Base-by-base conservation (phyloP, 176 grass and related monocot genomes). In the Musa itinerans region DNA sequence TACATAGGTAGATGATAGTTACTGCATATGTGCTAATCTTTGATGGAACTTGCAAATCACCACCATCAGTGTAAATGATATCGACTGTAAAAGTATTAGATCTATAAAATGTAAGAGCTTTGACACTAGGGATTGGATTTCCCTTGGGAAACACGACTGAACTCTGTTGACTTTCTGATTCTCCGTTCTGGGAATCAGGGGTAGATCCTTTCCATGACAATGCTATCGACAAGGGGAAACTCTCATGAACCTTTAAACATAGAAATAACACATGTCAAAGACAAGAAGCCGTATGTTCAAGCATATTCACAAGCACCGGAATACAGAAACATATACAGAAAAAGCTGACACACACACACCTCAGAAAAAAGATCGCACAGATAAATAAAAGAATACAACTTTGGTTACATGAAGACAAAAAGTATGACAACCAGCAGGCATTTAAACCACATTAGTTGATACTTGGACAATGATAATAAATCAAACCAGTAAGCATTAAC, bases 1-100 rank as follows among this genome's bases (percentile, higher is more conserved):
- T 29, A 49, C 8, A 1, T 51, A 10, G 19, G 19, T 11, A 11
- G 27, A 22, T 52, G 50, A 48, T 74, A 53, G 54, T 86, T 81
- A 96, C 93, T 66, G 76, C 92, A 76, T 90, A 96, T 0, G 93
- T 90, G 85, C 93, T 92, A 27, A 96, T 96, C 72, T 88, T 96
- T 34, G 75, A 56, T 23, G 81, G 55, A 73, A 85, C 64, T 63
- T 88, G 89, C 9, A 75, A 21, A 68, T 88, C 89, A 11, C n/a
- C 78, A 0, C 75, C 71, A 71, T 92, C 85, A 43, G 85, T 78
- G 34, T 96, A 85, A 16, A 81, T 52, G 27, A 89, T 79, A 88
- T 92, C 93, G 73, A 96, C 79, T 22, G 80, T 27, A 87, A 92
- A 96, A 63, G 89, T 88, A 65, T 25, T 88, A 1, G 87, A 82